Conservation (phyloP, 306 rosid genomes). For the Gastrolobium bilobum region DNA sequence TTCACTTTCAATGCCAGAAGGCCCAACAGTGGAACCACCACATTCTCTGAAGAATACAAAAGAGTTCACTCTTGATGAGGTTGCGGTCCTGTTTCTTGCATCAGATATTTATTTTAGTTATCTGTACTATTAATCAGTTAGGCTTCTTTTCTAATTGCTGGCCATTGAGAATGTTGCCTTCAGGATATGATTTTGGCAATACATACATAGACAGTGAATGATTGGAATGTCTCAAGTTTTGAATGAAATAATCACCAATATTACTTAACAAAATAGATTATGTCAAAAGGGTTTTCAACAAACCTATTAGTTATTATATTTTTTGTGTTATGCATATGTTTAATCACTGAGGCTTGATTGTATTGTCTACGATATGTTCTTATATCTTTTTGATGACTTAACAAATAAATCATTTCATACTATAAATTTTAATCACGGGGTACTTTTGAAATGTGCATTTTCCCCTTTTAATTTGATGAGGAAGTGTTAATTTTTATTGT, state of each 20-base stretch:
- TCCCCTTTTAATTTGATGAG: background rate
- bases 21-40: constrained; percentile 65
- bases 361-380: no score
- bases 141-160: constrained; percentile 5
- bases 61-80: constrained; percentile 78
- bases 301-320: no score
- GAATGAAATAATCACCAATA: background rate
- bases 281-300: no score
- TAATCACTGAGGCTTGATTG: no score
- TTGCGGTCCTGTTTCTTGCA: constrained; percentile 41
- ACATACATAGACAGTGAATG: background rate
- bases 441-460: no score
- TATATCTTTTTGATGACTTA: no score
- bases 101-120: constrained; percentile 2
- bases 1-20: constrained; percentile 74
- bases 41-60: constrained; percentile 69
- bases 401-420: no score
- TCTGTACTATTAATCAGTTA: background rate
- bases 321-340: no score
- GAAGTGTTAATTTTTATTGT: background rate
- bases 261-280: background rate
- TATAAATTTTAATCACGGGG: no score
- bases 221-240: background rate
- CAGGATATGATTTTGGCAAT: background rate
- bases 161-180: background rate